These are phyloP conservation scores for Gomphus bonarii DNA, from an alignment of 1,284 basidiomycete species.

Conservation along the genomic window DNA sequence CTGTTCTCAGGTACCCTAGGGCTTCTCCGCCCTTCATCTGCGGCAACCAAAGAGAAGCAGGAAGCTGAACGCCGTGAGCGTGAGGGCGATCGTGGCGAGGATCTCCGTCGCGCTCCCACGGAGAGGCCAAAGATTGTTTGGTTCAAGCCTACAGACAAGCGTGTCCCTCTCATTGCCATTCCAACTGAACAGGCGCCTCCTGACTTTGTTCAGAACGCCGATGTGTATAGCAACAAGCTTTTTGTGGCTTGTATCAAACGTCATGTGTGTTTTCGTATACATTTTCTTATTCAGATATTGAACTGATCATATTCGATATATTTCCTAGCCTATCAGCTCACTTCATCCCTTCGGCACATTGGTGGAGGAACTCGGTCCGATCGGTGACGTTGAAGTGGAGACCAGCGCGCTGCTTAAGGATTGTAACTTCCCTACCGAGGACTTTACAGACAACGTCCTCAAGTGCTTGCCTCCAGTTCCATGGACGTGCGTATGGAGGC, in stretches of 20 bases:
- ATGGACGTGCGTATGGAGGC: conserved; percentile 61
- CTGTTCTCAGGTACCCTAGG: conserved; percentile 97
- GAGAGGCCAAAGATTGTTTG: conserved; percentile 98
- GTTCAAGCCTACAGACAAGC: conserved; percentile 99
- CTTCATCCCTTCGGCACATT: conserved; percentile 98
- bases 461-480: conserved; percentile 93
- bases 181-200: conserved; percentile 97
- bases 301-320: conserved; percentile 12
- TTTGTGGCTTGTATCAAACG: conserved; percentile 99
- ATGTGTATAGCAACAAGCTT: conserved; percentile 81
- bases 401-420: conserved; percentile 96
- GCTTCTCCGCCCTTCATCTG: conserved; percentile 90
- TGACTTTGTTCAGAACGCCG: conserved; percentile 94
- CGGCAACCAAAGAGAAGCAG: conserved; percentile 99
- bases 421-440: conserved; percentile 94
- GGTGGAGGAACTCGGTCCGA: conserved; percentile 97
- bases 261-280: conserved; percentile 44
- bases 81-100: conserved; percentile 82
- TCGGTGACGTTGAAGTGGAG: conserved; percentile 96
- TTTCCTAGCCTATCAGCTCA: conserved; percentile 76
- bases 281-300: conserved; percentile 12
- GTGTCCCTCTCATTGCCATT: conserved; percentile 97
- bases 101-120: conserved; percentile 62
- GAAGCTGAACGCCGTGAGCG: conserved; percentile 95
- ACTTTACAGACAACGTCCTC: conserved; percentile 86